Evolutionary conservation across 177 flowering plant species (phyloP), one percentile per base, ranked within the genome.

Genomic region (Vitis hybrid): DNA sequence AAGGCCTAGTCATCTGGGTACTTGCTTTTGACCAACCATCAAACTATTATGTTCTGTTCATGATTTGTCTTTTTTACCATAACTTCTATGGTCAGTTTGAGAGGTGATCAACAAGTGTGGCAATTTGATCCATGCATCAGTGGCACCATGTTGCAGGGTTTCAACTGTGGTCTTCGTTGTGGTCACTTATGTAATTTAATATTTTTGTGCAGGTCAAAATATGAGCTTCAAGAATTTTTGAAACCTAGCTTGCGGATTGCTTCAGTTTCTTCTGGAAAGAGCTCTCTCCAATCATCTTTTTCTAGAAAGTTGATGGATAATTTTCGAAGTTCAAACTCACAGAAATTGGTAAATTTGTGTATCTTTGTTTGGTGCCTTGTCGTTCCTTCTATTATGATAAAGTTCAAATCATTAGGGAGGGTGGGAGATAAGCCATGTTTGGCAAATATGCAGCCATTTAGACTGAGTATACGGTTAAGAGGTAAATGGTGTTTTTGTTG

Each of bases 151-250:
- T 62, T 19, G 65, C 19, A 18, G 10, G 49, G 11, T 49, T 19
- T 51, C 3, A 9, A 48, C 6, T 12, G 29, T 5, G n/a, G 51
- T n/a, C 11, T 14, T 19, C 16, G 10, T 31, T 21, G 13, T 29
- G 12, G 11, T 68, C 72, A 22, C 10, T 67, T 15, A n/a, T 15
- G 5, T 16, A 33, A 64, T 51, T 60, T 73, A n/a, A 3, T 49
- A 5, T 62, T 62, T 71, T 52, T 70, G 51, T 76, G 71, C 64
- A 95, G 99, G 89, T 82, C 93, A 2, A 95, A 95, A 77, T 95
- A 95, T 78, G 97, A 91, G 81, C 87, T 72, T 71, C 99, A 95
- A 82, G 96, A 90, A 77, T 95, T 95, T 77, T 52, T 95, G 86
- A 93, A 93, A 71, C 97, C 97, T 53, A 92, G 98, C 78, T 79